phyloP scores from a whole-genome alignment of 176 grass and related monocot species.

The Dendrocalamus sinicus region DNA sequence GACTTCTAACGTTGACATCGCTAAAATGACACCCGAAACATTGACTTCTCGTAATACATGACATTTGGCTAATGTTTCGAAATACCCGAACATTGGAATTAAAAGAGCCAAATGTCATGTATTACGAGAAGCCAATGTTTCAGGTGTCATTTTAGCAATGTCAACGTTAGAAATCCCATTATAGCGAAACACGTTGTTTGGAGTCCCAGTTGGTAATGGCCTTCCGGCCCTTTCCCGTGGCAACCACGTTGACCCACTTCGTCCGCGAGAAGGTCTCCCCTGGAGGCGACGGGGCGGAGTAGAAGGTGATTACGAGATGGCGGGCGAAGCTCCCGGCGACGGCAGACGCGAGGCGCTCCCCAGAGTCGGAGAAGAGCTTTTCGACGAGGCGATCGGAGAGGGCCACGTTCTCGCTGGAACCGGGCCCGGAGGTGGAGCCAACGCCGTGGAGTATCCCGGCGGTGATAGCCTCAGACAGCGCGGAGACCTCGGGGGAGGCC shows the following conservation, averaged over 20 bases:
- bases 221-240: slow-evolving; percentile 53
- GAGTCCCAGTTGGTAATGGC: slow-evolving; percentile 57
- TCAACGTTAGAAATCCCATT: too few relatives aligned
- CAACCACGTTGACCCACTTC: slow-evolving; percentile 71
- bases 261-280: slow-evolving; percentile 39
- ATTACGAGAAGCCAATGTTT: too few relatives aligned
- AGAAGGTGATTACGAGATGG: slow-evolving; percentile 66
- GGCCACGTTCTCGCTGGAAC: background rate
- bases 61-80: too few relatives aligned
- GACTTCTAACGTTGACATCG: too few relatives aligned
- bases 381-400: slow-evolving; percentile 76
- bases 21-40: too few relatives aligned
- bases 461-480: slow-evolving; percentile 67
- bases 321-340: slow-evolving; percentile 78
- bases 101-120: too few relatives aligned
- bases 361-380: slow-evolving; percentile 76
- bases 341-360: slow-evolving; percentile 66
- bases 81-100: too few relatives aligned
- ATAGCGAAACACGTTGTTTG: too few relatives aligned
- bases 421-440: slow-evolving; percentile 28
- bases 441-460: slow-evolving; percentile 53
- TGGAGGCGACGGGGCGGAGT: slow-evolving; percentile 37
- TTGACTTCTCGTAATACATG: too few relatives aligned
- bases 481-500: slow-evolving; percentile 72
- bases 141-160: too few relatives aligned